Conservation (phyloP, 208 protist species). For the Jaenimonas drosophilae region DNA sequence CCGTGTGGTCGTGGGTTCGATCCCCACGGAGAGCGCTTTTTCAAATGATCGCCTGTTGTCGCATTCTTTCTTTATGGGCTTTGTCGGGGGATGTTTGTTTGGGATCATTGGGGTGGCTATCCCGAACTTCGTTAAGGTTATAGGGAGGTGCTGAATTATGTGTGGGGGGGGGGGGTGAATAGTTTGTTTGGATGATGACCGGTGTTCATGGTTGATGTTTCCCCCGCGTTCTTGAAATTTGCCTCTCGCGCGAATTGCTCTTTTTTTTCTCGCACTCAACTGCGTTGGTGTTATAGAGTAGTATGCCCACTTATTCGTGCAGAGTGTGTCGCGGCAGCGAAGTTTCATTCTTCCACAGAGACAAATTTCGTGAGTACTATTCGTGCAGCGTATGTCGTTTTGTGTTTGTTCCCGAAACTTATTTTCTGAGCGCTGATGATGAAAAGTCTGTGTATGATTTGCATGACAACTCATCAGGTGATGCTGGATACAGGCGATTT, state of each 20-base stretch:
- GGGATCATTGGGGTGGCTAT: no score
- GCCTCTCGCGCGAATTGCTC: no score
- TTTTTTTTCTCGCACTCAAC: no score
- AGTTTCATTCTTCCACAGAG: slow-evolving; percentile 10
- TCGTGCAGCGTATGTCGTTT: slow-evolving; percentile 19
- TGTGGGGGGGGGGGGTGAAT: no score
- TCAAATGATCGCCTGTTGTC: slow-evolving; percentile 2
- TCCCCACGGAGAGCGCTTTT: slow-evolving; percentile 22
- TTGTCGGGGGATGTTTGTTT: no score
- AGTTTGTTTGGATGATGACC: no score
- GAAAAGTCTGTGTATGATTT: slow-evolving; percentile 43
- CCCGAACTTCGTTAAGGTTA: no score
- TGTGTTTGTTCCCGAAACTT: slow-evolving; percentile 26
- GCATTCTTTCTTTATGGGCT: no score
- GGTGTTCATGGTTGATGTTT: no score
- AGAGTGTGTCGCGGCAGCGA: slow-evolving; percentile 13
- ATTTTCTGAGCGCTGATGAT: slow-evolving; percentile 8
- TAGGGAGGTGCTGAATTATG: no score
- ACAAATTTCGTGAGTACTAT: slow-evolving; percentile 24
- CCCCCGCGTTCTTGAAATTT: no score
- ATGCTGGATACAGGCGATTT: slow-evolving; percentile 29
- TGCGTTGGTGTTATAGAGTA: no score
- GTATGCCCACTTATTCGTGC: slow-evolving; percentile 5
- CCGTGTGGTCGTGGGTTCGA: slow-evolving; percentile 89
- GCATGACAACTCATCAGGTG: slow-evolving; percentile 24